Percentiles rank a stretch among this genome's conserved stretches.
Evolutionary conservation across 31 red algal species (phyloP).

Genomic region (Asparagopsis taxiformis): DNA sequence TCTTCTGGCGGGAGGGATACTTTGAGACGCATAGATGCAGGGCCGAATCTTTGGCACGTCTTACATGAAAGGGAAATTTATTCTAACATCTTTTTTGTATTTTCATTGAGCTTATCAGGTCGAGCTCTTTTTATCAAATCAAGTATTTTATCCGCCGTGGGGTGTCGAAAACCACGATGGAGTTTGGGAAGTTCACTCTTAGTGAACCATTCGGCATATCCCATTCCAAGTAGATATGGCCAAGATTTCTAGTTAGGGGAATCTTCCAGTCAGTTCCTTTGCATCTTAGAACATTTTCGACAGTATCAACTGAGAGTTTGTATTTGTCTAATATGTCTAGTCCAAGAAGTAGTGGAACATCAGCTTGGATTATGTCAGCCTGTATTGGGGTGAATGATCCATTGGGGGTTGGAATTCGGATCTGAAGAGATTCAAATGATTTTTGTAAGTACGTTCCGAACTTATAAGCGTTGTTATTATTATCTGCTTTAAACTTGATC

Average conservation of each 20-base stretch:
- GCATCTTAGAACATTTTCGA: not conserved
- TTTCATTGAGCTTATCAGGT: not conserved
- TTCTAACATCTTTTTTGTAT: constrained; percentile 1
- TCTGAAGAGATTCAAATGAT: not conserved
- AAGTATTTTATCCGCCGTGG: not conserved
- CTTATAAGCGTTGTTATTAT: not conserved
- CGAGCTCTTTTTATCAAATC: not conserved
- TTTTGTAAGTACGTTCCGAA: not conserved
- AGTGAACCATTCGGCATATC: not conserved
- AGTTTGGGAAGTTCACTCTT: constrained; percentile 1
- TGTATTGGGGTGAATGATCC: not conserved
- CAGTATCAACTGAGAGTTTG: not conserved
- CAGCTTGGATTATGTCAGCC: constrained; percentile 4
- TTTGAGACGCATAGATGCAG: not conserved
- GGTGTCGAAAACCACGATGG: constrained; percentile 1
- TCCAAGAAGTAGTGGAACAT: constrained; percentile 11
- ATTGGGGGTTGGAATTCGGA: not conserved
- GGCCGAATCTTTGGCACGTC: not conserved
- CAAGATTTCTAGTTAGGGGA: not conserved
- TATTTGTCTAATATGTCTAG: constrained; percentile 5
- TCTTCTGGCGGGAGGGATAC: constrained; percentile 7
- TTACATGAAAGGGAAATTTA: not conserved
- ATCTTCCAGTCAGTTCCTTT: not conserved
- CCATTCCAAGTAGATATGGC: constrained; percentile 11
- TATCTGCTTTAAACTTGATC: constrained; percentile 3